phyloP scores from a whole-genome alignment of 1,284 basidiomycete species.

The Leccinum subspadiceum region DNA sequence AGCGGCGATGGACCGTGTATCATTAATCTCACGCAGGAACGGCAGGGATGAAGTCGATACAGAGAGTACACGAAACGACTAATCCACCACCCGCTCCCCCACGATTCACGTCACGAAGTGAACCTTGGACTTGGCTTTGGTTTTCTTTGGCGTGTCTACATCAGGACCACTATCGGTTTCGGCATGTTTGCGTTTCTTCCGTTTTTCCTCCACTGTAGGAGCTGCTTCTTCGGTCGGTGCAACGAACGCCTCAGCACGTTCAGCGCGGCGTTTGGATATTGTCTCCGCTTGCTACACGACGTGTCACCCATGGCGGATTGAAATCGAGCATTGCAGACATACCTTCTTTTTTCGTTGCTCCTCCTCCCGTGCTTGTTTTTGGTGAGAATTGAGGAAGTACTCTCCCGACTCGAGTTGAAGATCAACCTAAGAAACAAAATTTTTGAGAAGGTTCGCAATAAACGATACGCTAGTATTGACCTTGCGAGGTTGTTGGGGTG shows the following conservation, averaged over 20 bases:
- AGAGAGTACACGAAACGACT: conserved; percentile 7
- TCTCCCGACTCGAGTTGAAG: conserved; percentile 94
- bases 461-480: conserved; percentile 34
- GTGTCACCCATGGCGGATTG: conserved; percentile 7
- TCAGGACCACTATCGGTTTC: conserved; percentile 21
- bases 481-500: conserved; percentile 91
- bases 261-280: conserved; percentile 64
- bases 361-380: conserved; percentile 70
- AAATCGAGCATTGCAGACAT: conserved; percentile 33
- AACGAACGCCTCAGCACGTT: conserved; percentile 81
- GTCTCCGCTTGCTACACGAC: conserved; percentile 69
- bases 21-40: background rate
- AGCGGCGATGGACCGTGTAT: conserved; percentile 13
- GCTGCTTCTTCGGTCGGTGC: conserved; percentile 75
- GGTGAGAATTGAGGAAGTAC: conserved; percentile 91
- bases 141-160: conserved; percentile 34
- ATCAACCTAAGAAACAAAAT: conserved; percentile 61
- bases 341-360: conserved; percentile 72
- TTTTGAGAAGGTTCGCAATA: conserved; percentile 10
- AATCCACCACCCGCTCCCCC: background rate
- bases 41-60: background rate
- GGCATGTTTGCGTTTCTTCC: conserved; percentile 54
- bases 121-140: conserved; percentile 14
- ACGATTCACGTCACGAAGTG: conserved; percentile 15
- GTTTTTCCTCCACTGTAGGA: conserved; percentile 77